A percentile compares a stretch with the other conserved stretches of the same genome.
Evolutionary conservation across 148 eudicot species (phyloP).

Genomic region (Silene latifolia): DNA sequence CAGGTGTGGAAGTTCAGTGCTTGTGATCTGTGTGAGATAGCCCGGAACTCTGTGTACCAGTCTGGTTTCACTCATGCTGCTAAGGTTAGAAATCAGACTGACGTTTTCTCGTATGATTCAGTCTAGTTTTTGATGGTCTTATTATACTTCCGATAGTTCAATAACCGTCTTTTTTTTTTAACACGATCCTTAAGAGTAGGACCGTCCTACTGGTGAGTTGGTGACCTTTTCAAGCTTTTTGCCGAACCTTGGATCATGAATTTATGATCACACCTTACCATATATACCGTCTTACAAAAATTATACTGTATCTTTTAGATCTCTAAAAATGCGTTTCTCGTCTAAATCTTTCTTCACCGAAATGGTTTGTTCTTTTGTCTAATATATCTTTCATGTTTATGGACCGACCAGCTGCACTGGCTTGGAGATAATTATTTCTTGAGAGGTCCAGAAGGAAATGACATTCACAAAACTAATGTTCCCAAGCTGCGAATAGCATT

Average conservation of each 20-base stretch:
- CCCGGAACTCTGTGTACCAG: conserved; percentile 78
- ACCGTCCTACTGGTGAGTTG: background rate
- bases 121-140: background rate
- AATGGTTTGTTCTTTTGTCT: too few species aligned
- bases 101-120: background rate
- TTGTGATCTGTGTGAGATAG: conserved; percentile 79
- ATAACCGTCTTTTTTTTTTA: too few species aligned
- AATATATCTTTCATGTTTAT: background rate
- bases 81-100: conserved; percentile 41
- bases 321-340: too few species aligned
- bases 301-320: too few species aligned
- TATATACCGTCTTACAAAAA: too few species aligned
- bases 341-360: too few species aligned
- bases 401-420: conserved; percentile 56
- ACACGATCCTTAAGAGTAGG: background rate
- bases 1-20: conserved; percentile 88
- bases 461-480: conserved; percentile 68
- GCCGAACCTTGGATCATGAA: too few species aligned
- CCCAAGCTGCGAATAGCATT: conserved; percentile 64
- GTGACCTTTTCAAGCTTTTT: too few species aligned
- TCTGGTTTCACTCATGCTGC: conserved; percentile 79
- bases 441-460: conserved; percentile 66
- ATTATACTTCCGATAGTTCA: too few species aligned
- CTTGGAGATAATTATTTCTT: conserved; percentile 61
- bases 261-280: too few species aligned